Evolutionary conservation across 805 yeast genomes (phyloP), one percentile per base, ranked within the genome.

Genomic region (Saccharomycopsis javanensis): DNA sequence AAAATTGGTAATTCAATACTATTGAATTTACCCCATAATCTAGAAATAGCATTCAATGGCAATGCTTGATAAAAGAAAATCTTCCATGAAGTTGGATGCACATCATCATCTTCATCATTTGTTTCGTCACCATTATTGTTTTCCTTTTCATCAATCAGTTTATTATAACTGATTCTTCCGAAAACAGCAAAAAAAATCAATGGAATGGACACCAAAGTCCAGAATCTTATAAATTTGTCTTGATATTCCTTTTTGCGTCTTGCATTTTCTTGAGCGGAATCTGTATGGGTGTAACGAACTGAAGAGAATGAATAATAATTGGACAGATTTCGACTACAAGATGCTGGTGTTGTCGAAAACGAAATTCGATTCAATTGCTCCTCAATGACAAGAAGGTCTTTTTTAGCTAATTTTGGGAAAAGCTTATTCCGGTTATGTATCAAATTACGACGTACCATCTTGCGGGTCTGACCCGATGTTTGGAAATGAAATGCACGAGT

Each of bases 1-100:
- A 97, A 89, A 27, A 83, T 77, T 0, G 99, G 99, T 61, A 94
- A 75, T 51, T 82, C 84, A 50, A 91, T 77, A 57, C 83, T 83
- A 68, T 94, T 94, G 58, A 94, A 79, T 64, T 81, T 82, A 33
- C 99, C 99, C 99, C 99, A 94, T 50, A 92, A 71, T 60, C 99
- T 79, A 0, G 97, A 90, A 34, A 90, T 75, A 1, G 96, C 87
- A 67, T 91, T 89, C 67, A 94, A 77, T 1, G 99, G 99, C 51
- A 94, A 75, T 1, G 97, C 84, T 3, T 90, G 82, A 70, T 94
- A 94, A 31, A 94, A 85, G 66, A 88, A 91, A 57, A 92, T 79
- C 46, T 86, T 83, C 97, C 97, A 91, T 7, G 95, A 85, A 62
- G 82, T 84, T 5, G 80, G 79, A 7, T 90, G 91, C 63, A 78